Conservation (phyloP, 1,284 basidiomycete genomes). For the Moesziomyces aphidis region DNA sequence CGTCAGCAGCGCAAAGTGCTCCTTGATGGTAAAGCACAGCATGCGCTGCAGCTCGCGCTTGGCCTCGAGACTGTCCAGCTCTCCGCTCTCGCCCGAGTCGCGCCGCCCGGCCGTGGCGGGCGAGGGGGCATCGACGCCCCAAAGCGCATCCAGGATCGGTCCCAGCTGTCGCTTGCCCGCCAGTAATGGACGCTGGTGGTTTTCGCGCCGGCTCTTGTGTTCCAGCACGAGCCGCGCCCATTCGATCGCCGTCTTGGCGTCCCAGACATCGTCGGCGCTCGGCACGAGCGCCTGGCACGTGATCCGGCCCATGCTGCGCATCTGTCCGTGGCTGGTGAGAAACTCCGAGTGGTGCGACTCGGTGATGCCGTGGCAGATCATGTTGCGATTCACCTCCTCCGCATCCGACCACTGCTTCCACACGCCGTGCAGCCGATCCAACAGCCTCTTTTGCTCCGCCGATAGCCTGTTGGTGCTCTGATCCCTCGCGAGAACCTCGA, state of each 20-base stretch:
- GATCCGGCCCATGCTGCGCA: slow-evolving; percentile 30
- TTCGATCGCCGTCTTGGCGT: slow-evolving; percentile 41
- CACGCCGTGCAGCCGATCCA: slow-evolving; percentile 31
- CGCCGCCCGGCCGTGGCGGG: slow-evolving; percentile 2
- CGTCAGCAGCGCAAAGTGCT: slow-evolving; percentile 38
- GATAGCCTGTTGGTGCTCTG: slow-evolving; percentile 31
- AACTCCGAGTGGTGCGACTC: slow-evolving; percentile 49
- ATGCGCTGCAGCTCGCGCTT: slow-evolving; percentile 15
- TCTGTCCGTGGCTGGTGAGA: slow-evolving; percentile 25
- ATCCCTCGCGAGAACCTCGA: slow-evolving; percentile 36
- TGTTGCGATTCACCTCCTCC: slow-evolving; percentile 44
- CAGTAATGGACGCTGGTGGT: slow-evolving; percentile 9
- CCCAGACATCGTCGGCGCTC: slow-evolving; percentile 43
- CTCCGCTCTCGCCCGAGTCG: not conserved
- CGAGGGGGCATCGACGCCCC: slow-evolving; percentile 16
- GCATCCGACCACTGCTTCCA: slow-evolving; percentile 52
- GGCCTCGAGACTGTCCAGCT: not conserved
- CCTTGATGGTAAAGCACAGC: slow-evolving; percentile 37
- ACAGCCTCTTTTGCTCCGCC: slow-evolving; percentile 23
- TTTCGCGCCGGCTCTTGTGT: slow-evolving; percentile 32
- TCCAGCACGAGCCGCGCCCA: slow-evolving; percentile 43
- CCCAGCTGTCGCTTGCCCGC: slow-evolving; percentile 40
- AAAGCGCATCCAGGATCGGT: slow-evolving; percentile 31
- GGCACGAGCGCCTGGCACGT: slow-evolving; percentile 39
- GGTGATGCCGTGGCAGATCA: slow-evolving; percentile 39